Percentiles rank a stretch among this genome's conserved stretches.
Conservation (phyloP, 2,329 filamentous ascomycete species). For the Penicillium sp. region DNA sequence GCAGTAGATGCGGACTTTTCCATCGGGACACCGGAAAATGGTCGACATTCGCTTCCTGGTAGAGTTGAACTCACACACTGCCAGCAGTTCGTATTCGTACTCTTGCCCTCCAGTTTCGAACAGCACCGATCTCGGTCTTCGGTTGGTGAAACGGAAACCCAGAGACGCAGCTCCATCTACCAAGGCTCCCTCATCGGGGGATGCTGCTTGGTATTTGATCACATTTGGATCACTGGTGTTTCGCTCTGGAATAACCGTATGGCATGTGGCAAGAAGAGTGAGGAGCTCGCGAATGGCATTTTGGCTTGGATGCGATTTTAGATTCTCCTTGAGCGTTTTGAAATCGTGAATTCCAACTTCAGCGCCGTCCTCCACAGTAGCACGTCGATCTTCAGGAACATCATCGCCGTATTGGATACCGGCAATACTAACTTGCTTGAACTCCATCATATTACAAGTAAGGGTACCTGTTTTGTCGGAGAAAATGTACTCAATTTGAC, state of each 20-base stretch:
- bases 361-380: conserved; percentile 72
- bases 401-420: conserved; percentile 93
- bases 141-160: conserved; percentile 85
- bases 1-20: conserved; percentile 88
- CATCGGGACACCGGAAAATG: conserved; percentile 93
- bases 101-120: conserved; percentile 72
- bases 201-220: conserved; percentile 98
- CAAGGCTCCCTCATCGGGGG: conserved; percentile 93
- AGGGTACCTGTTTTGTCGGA: conserved; percentile 96
- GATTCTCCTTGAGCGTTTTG: conserved; percentile 69
- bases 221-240: conserved; percentile 71
- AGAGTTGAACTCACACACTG: conserved; percentile 99
- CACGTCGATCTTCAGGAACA: conserved; percentile 83
- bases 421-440: conserved; percentile 88
- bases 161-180: conserved; percentile 84
- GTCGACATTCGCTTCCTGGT: conserved; percentile 97
- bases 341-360: conserved; percentile 84
- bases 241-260: conserved; percentile 94
- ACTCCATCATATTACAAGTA: conserved; percentile 99
- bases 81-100: conserved; percentile 83
- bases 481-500: conserved; percentile 98
- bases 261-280: conserved; percentile 80
- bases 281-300: conserved; percentile 80
- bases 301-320: conserved; percentile 58
- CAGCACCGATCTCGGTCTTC: conserved; percentile 84